A percentile compares a stretch with the other conserved stretches of the same genome.
These are phyloP conservation scores for Solanum sitiens DNA, from an alignment of 257 asterid genomes.

Conservation along the genomic window DNA sequence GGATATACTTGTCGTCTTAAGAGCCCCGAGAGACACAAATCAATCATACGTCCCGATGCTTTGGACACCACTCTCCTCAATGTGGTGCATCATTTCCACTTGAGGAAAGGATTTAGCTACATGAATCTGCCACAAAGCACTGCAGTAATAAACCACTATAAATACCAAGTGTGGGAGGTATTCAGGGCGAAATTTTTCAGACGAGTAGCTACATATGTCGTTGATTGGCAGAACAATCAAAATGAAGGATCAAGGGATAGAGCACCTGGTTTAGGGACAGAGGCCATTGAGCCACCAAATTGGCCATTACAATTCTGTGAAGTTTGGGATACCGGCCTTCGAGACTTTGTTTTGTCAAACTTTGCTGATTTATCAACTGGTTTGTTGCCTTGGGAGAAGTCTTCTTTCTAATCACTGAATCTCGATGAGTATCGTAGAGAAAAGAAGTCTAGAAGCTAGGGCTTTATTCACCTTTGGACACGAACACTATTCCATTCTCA, in stretches of 20 bases:
- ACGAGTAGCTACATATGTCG: conserved; percentile 91
- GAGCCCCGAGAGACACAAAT: conserved; percentile 95
- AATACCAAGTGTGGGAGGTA: conserved; percentile 92
- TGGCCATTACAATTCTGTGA: conserved; percentile 83
- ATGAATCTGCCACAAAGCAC: conserved; percentile 50
- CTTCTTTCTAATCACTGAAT: conserved; percentile 6
- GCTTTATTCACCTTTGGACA: neutral
- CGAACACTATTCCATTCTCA: neutral
- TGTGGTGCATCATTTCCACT: conserved; percentile 81
- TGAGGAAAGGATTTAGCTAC: conserved; percentile 50
- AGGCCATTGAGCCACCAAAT: conserved; percentile 87
- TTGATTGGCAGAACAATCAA: conserved; percentile 81
- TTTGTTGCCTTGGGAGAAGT: conserved; percentile 77
- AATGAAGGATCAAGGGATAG: conserved; percentile 95
- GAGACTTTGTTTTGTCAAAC: conserved; percentile 66
- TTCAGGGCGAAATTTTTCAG: conserved; percentile 74
- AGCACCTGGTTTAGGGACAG: conserved; percentile 95
- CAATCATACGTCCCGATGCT: conserved; percentile 69
- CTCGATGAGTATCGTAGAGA: neutral
- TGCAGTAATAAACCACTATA: conserved; percentile 66
- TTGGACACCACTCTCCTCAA: conserved; percentile 59
- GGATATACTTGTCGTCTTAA: conserved; percentile 91
- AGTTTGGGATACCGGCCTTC: conserved; percentile 83
- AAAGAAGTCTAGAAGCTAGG: neutral
- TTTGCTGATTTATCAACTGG: conserved; percentile 59